Percentiles rank a stretch among this genome's conserved stretches.
Conservation (phyloP, 208 protist species). For the Trypanosomatidae sp. region DNA sequence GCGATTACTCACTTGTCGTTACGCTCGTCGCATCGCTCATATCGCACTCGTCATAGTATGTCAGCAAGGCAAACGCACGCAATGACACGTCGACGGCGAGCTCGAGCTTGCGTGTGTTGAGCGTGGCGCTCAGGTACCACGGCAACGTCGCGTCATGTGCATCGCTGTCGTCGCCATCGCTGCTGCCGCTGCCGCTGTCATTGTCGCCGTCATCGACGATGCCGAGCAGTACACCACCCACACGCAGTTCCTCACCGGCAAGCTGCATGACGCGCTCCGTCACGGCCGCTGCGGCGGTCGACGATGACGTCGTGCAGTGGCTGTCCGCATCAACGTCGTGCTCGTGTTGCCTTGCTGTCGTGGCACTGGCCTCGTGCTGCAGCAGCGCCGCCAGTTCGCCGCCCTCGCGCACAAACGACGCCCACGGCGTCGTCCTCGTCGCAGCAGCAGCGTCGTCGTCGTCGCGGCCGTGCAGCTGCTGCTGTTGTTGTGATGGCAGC, state of each 20-base stretch:
- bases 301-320: no score
- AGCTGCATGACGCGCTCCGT: no score
- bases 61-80: constrained; percentile 63
- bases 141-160: not conserved
- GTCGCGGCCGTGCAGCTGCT: not conserved
- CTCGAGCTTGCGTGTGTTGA: constrained; percentile 73
- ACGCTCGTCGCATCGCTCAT: not conserved
- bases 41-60: constrained; percentile 9
- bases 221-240: constrained; percentile 53
- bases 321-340: no score
- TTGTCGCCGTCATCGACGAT: constrained; percentile 13
- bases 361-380: no score
- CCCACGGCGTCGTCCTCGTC: no score
- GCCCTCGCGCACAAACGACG: no score
- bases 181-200: not conserved
- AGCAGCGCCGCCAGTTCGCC: no score
- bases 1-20: not conserved
- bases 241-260: no score
- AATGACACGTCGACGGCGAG: constrained; percentile 69
- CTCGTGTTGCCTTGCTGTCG: no score
- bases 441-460: no score
- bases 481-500: not conserved
- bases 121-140: constrained; percentile 76
- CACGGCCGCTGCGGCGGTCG: no score
- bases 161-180: not conserved